These are phyloP conservation scores for Pichia norvegensis DNA, from an alignment of 1,139 yeast genomes.

Conservation along the genomic window DNA sequence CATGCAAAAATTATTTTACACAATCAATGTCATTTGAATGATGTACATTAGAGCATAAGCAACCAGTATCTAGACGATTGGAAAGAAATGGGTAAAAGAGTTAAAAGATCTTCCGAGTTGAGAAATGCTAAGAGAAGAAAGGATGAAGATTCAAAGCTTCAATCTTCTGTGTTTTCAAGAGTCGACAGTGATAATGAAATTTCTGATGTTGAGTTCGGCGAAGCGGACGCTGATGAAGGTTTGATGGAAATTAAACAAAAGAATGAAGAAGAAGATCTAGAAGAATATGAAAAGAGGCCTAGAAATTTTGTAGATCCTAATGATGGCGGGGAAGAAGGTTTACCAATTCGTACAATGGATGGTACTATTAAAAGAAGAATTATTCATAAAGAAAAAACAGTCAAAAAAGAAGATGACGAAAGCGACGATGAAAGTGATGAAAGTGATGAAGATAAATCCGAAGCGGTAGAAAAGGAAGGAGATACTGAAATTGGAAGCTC, in stretches of 20 bases:
- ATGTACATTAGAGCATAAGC: too few relatives aligned
- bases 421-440: conserved; percentile 15
- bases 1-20: not conserved
- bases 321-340: conserved; percentile 51
- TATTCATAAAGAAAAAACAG: conserved; percentile 26
- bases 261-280: conserved; percentile 21
- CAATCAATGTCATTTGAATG: not conserved
- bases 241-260: not conserved
- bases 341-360: conserved; percentile 70
- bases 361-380: conserved; percentile 65
- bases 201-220: conserved; percentile 19
- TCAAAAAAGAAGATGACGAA: conserved; percentile 25
- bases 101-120: conserved; percentile 34
- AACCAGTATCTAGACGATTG: not conserved
- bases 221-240: conserved; percentile 24
- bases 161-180: conserved; percentile 11
- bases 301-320: conserved; percentile 35
- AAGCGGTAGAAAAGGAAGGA: conserved; percentile 10
- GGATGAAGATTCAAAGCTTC: conserved; percentile 43
- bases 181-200: conserved; percentile 15
- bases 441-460: conserved; percentile 16
- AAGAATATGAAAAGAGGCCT: conserved; percentile 59
- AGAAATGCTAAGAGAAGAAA: conserved; percentile 40
- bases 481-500: conserved; percentile 14
- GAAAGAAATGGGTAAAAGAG: conserved; percentile 39